Evolutionary conservation across 1,284 basidiomycete species (phyloP), one percentile per base, ranked within the genome.

Genomic region (Heterobasidion irregulare): DNA sequence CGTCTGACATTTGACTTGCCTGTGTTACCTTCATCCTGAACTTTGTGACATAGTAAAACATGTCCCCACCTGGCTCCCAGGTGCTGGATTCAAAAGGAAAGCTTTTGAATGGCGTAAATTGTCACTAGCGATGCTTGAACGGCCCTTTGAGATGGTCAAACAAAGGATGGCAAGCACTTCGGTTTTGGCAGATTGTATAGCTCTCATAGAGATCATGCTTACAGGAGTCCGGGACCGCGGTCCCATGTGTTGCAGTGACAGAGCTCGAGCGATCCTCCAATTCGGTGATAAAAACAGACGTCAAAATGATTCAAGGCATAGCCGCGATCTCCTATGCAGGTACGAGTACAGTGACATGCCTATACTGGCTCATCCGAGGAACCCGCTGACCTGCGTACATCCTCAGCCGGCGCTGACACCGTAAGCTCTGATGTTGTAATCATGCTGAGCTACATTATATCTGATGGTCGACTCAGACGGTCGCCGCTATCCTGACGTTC

Each of bases 391-490:
- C 2, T 36, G 16, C 12, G n/a, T 32, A 16, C 38, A 5, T 41
- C 16, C 53, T 6, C 50, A 64, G 64, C 59, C 33, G 64, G 59
- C n/a, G 59, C 61, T 15, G 67, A 65, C 35, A 65, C 63, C 38
- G 38, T 41, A n/a, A 41, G n/a, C 61, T 63, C 32, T 51, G 57
- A 57, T 18, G 10, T 6, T 16, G 4, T 26, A 26, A 26, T 26
- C 26, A 26, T 2, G 13, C 2, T 33, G 9, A 3, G 7, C n/a
- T 2, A 1, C n/a, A 1, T 16, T 33, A 19, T 26, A 7, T 8
- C 32, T 44, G 6, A 53, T 53, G 19, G 7, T 7, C n/a, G 26
- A 13, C 3, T 41, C 26, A 57, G 56, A 50, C 56, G 0, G 44
- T 46, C 13, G 47, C 53, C 6, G 32, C 48, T 2, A 35, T 57